These are phyloP conservation scores for Lactarius evosmus DNA, from an alignment of 768 basidiomycete species.

Conservation along the genomic window DNA sequence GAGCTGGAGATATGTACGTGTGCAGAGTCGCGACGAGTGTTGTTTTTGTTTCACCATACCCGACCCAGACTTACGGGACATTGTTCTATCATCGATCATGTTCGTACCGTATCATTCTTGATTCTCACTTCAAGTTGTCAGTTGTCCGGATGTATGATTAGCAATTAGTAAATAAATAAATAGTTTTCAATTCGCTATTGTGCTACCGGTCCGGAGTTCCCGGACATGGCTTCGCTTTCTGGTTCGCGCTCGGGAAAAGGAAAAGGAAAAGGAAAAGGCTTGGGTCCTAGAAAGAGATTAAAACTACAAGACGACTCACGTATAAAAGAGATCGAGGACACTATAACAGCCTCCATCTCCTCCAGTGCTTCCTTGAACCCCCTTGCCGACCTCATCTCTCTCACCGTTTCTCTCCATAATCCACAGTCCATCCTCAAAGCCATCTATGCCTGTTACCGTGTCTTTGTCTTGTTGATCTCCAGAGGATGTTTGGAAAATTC, in stretches of 20 bases:
- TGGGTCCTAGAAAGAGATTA: conserved; percentile 32
- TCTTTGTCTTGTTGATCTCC: conserved; percentile 63
- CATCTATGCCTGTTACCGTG: conserved; percentile 78
- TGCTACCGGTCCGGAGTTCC: not conserved
- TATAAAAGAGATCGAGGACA: conserved; percentile 51
- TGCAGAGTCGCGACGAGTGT: conserved; percentile 13
- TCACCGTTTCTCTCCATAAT: conserved; percentile 48
- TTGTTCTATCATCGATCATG: conserved; percentile 9
- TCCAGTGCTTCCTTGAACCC: conserved; percentile 67
- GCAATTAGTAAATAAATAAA: conserved; percentile 7
- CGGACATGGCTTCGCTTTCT: conserved; percentile 25
- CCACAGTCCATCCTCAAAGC: conserved; percentile 65
- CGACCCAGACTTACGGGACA: conserved; percentile 15
- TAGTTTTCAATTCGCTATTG: not conserved
- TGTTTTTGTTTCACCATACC: conserved; percentile 23
- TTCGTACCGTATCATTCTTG: conserved; percentile 19
- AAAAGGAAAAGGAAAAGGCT: too few species aligned
- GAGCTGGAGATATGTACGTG: conserved; percentile 21
- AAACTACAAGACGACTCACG: conserved; percentile 27
- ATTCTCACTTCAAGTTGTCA: conserved; percentile 9
- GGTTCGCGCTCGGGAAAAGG: conserved; percentile 6
- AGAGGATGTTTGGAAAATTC: conserved; percentile 52
- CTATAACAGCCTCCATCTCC: conserved; percentile 51
- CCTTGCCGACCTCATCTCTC: conserved; percentile 67
- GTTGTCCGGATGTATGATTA: conserved; percentile 17